Conservation (phyloP, 352 stramenopile species). For the Phytophthora multivora region DNA sequence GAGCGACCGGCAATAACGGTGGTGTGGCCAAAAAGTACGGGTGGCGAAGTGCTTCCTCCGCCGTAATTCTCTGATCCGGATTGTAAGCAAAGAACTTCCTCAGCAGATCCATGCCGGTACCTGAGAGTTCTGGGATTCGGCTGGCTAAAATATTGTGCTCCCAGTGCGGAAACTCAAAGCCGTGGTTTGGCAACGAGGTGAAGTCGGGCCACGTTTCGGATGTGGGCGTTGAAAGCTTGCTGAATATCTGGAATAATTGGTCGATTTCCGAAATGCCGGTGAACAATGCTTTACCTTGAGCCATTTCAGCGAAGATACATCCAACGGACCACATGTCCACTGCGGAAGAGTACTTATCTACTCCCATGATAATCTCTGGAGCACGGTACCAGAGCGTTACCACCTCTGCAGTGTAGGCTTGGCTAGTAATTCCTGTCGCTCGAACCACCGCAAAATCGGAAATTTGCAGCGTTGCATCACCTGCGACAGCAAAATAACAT, state of each 20-base stretch:
- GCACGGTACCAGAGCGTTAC: constrained; percentile 92
- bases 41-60: constrained; percentile 80
- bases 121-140: constrained; percentile 73
- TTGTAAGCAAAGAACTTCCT: constrained; percentile 83
- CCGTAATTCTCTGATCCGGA: constrained; percentile 69
- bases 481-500: constrained; percentile 17
- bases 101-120: constrained; percentile 71
- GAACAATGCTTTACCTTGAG: constrained; percentile 85
- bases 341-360: constrained; percentile 76
- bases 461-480: constrained; percentile 75
- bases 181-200: constrained; percentile 96
- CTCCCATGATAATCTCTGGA: constrained; percentile 90
- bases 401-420: constrained; percentile 91
- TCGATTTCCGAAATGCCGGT: constrained; percentile 82
- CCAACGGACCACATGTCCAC: constrained; percentile 96
- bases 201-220: constrained; percentile 97
- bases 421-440: constrained; percentile 79
- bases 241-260: constrained; percentile 89
- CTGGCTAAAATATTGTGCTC: constrained; percentile 63
- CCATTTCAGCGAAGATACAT: constrained; percentile 98
- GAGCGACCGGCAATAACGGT: constrained; percentile 47
- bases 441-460: constrained; percentile 91
- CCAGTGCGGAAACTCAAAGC: constrained; percentile 90
- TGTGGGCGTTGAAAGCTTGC: constrained; percentile 96
- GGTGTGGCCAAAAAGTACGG: constrained; percentile 75